Evolutionary conservation across 805 yeast species (phyloP).

Genomic region (Kodamaea jinghongensis): DNA sequence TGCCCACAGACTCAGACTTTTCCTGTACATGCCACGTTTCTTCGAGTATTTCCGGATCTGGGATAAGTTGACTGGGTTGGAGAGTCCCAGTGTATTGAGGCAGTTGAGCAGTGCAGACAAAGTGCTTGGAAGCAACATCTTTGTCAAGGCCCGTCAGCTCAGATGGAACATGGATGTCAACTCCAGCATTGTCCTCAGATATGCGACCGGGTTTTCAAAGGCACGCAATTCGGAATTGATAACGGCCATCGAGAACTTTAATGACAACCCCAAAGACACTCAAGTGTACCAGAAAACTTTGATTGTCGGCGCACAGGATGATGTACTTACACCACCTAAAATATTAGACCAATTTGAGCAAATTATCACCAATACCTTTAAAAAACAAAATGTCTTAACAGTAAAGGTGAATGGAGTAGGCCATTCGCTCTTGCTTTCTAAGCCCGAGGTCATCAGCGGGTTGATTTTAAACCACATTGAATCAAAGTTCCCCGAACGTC

Average conservation of each 20-base stretch:
- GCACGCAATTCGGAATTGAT: constrained; percentile 45
- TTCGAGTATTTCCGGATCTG: constrained; percentile 54
- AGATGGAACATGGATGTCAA: constrained; percentile 69
- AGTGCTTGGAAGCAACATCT: constrained; percentile 22
- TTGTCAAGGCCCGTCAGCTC: constrained; percentile 54
- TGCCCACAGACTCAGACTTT: constrained; percentile 21
- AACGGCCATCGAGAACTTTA: constrained; percentile 33
- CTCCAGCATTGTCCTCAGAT: constrained; percentile 51
- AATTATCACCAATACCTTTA: constrained; percentile 1
- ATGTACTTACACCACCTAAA: constrained; percentile 50
- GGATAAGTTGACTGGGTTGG: constrained; percentile 63
- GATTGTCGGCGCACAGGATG: constrained; percentile 59
- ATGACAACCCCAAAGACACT: constrained; percentile 30
- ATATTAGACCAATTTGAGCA: constrained; percentile 28
- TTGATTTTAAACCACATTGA: constrained; percentile 57
- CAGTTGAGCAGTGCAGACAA: constrained; percentile 33
- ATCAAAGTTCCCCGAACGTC: constrained; percentile 41
- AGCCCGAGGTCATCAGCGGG: constrained; percentile 65
- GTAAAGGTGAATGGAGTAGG: constrained; percentile 50
- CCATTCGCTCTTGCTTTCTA: constrained; percentile 60
- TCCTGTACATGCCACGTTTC: constrained; percentile 40
- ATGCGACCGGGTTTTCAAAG: constrained; percentile 49
- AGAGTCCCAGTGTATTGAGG: constrained; percentile 57
- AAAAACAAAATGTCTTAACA: constrained; percentile 1
- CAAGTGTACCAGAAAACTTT: constrained; percentile 43